These are phyloP conservation scores for Lentinula detonsa DNA, from an alignment of 768 basidiomycete genomes.

Conservation along the genomic window DNA sequence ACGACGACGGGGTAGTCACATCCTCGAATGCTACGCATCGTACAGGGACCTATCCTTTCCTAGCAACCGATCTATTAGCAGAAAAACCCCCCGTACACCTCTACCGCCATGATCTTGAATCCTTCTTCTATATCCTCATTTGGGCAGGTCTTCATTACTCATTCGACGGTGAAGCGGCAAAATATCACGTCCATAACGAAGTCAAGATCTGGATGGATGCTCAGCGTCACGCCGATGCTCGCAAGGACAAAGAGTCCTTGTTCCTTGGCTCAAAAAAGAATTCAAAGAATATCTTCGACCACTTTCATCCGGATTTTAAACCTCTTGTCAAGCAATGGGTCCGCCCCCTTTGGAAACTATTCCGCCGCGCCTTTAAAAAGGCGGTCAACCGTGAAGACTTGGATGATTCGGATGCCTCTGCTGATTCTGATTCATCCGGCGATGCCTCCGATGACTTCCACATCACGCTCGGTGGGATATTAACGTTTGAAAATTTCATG, in stretches of 20 bases:
- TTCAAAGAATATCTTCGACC: not conserved
- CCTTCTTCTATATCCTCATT: constrained; percentile 4
- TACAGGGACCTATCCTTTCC: constrained; percentile 11
- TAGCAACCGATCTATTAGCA: constrained; percentile 7
- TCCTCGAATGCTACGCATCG: not conserved
- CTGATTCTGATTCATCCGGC: too few relatives aligned
- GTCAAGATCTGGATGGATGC: too few relatives aligned
- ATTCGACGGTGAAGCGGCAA: not conserved
- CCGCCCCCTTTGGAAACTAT: not conserved
- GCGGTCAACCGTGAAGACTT: not conserved
- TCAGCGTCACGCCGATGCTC: too few relatives aligned
- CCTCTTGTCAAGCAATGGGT: not conserved
- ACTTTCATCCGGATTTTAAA: not conserved
- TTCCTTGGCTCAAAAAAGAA: too few relatives aligned
- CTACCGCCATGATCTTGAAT: constrained; percentile 7
- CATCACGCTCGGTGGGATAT: too few relatives aligned
- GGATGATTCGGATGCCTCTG: too few relatives aligned
- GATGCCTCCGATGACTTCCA: too few relatives aligned
- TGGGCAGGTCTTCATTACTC: not conserved
- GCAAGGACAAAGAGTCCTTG: too few relatives aligned
- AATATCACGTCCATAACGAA: too few relatives aligned
- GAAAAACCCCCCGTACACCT: not conserved
- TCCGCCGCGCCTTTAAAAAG: not conserved
- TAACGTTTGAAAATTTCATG: too few relatives aligned
- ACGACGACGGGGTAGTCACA: not conserved